Base-by-base conservation (phyloP, 208 protist genomes). In the Trypanosoma cruzi region DNA sequence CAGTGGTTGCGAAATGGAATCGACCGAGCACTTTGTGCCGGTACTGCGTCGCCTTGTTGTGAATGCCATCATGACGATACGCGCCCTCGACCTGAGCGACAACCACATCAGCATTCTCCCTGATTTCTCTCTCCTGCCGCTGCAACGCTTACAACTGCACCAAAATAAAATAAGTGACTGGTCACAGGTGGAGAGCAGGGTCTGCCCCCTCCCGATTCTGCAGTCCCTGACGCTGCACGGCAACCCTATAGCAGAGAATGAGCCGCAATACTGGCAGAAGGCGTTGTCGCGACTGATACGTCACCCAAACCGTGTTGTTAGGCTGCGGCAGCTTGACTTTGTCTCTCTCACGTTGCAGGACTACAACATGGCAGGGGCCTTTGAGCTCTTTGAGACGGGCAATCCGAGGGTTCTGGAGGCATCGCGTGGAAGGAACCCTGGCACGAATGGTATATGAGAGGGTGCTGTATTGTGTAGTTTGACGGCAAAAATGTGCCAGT, bases 261-360 rank as follows among this genome's bases (percentile, higher is more conserved):
- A 77, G 7, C 61, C 64, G 26, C 34, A 75, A 20, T 96, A 96
- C 78, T 90, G 86, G 88, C 80, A 68, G 49, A 56, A 44, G 34
- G 59, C 83, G 48, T 75, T 96, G 13, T 42, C 78, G 28, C 64
- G 80, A 61, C 63, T 96, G 52, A 36, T 96, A 49, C 16, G 79
- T 36, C 65, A 82, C 64, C 88, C 85, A 3, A 62, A 63, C 10
- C 80, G 88, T 7, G 72, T 68, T 13, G 84, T 85, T 14, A 69
- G 61, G 65, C 75, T 96, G 65, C 71, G 78, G 44, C 82, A 88
- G 72, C 55, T 96, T 0, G 90, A 96, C 68, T 92, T 93, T 55
- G 90, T 96, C 20, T 86, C 85, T 5, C 76, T 96, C 36, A 87
- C 90, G 18, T 70, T 75, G 46, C 90, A 90, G 56, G 90, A 96